Base-by-base conservation (phyloP, 2,329 filamentous ascomycete species). In the Allantophomopsis lycopodina region DNA sequence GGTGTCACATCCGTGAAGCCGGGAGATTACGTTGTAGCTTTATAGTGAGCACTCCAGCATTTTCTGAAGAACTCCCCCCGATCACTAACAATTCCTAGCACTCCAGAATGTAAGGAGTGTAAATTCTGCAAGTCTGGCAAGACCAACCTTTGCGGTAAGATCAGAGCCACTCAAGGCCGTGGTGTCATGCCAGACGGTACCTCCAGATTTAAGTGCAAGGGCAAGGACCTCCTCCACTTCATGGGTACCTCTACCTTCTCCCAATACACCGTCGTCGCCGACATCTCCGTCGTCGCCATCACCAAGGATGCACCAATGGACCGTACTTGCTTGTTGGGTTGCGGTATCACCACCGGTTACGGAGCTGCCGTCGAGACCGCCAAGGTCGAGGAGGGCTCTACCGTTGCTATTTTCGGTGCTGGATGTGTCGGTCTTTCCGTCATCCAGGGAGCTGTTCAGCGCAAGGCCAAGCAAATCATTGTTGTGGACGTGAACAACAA, bases 71-170 rank as follows among this genome's bases (percentile, higher is more conserved):
- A 36, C 33, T 13, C 31, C 40, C 31, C 40, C 34, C 36, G 28
- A 28, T 34, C 48, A 52, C 42, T 17, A 23, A 15, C 14, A 34
- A 16, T 20, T 7, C 23, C 2, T 55, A 94, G 87, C 71, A 96
- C 88, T 36, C 91, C 91, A 49, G 89, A 96, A 69, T 96, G 91
- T 70, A 72, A 76, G 51, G 89, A 96, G 64, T 98, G 91, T 79
- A 96, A 96, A 71, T 96, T 96, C 75, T 98, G 91, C 81, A 91
- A 86, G 65, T 96, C 89, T 33, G 91, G 89, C 67, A 98, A 98
- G 79, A 96, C 89, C 55, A 94, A 96, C 67, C 82, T 96, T 43
- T 96, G 89, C 68, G 91, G 91, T 62, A 96, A 96, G 77, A 98
- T 98, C 64, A 82, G 91, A 55, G 85, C 86, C 35, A 96, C 91